These are phyloP conservation scores for Colletotrichum musae DNA, from an alignment of 2,329 filamentous ascomycete species.

Conservation along the genomic window DNA sequence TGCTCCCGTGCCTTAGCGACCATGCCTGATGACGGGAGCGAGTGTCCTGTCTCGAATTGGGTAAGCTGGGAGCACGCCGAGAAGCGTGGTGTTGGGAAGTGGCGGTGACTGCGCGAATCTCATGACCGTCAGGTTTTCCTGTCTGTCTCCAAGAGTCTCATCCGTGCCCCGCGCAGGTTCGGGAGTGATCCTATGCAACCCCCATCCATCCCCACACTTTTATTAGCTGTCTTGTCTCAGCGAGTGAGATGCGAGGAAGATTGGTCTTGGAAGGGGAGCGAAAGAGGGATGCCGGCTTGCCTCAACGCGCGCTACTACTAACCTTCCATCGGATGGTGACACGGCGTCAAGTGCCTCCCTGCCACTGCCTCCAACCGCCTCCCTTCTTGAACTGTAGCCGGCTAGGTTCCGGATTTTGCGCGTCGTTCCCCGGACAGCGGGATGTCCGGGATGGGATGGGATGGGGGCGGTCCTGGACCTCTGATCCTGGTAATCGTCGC, in stretches of 20 bases:
- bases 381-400: conserved; percentile 12
- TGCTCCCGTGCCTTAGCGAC: conserved; percentile 9
- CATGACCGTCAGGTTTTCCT: conserved; percentile 32
- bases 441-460: background rate
- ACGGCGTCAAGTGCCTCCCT: background rate
- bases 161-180: conserved; percentile 32
- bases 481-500: conserved; percentile 8
- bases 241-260: conserved; percentile 22
- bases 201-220: conserved; percentile 27
- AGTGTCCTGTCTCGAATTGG: conserved; percentile 2
- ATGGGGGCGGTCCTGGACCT: conserved; percentile 1
- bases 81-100: conserved; percentile 20
- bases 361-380: background rate
- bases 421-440: conserved; percentile 18
- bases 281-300: background rate
- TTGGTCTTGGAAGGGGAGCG: conserved; percentile 12
- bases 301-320: conserved; percentile 27
- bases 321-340: conserved; percentile 13
- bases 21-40: background rate
- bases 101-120: conserved; percentile 41
- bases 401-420: conserved; percentile 5
- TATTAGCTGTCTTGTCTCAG: conserved; percentile 30
- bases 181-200: conserved; percentile 4
- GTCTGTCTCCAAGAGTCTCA: conserved; percentile 21
- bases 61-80: conserved; percentile 21